phyloP scores from a whole-genome alignment of 768 basidiomycete species.

The Boletellus ananas region DNA sequence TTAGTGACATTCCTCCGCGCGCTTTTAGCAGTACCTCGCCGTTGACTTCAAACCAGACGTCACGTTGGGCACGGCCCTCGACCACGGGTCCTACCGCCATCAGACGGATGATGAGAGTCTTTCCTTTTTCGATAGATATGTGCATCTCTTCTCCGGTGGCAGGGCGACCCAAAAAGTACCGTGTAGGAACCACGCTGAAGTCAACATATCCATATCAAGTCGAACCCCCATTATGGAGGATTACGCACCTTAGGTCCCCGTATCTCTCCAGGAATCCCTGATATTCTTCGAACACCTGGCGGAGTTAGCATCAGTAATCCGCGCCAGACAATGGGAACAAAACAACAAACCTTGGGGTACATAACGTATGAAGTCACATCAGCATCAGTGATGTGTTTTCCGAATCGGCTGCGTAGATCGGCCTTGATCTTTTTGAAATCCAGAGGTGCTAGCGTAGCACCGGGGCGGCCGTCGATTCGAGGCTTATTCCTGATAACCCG shows the following conservation, averaged over 20 bases:
- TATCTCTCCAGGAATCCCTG: constrained; percentile 93
- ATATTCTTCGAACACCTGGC: constrained; percentile 93
- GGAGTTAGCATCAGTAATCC: constrained; percentile 13
- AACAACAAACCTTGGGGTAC: constrained; percentile 85
- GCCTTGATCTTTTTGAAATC: constrained; percentile 97
- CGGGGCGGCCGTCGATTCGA: constrained; percentile 91
- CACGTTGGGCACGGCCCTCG: constrained; percentile 86
- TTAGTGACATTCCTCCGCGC: constrained; percentile 14
- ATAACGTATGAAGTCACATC: constrained; percentile 96
- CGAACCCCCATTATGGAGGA: constrained; percentile 1
- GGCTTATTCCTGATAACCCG: constrained; percentile 91
- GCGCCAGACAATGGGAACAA: constrained; percentile 2
- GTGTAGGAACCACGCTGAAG: constrained; percentile 87
- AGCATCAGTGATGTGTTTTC: constrained; percentile 87
- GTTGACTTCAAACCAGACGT: constrained; percentile 98
- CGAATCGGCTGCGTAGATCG: constrained; percentile 89
- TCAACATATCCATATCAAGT: constrained; percentile 13
- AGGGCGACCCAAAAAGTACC: constrained; percentile 94
- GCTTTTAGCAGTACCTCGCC: constrained; percentile 63
- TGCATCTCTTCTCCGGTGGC: constrained; percentile 94
- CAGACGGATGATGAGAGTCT: constrained; percentile 93
- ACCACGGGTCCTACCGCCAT: constrained; percentile 95
- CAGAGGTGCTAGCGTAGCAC: constrained; percentile 78
- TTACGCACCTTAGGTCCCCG: constrained; percentile 81
- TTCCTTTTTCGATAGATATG: constrained; percentile 93